These are phyloP conservation scores for Zalaria obscura DNA, from an alignment of 2,329 filamentous ascomycete species.

Conservation along the genomic window DNA sequence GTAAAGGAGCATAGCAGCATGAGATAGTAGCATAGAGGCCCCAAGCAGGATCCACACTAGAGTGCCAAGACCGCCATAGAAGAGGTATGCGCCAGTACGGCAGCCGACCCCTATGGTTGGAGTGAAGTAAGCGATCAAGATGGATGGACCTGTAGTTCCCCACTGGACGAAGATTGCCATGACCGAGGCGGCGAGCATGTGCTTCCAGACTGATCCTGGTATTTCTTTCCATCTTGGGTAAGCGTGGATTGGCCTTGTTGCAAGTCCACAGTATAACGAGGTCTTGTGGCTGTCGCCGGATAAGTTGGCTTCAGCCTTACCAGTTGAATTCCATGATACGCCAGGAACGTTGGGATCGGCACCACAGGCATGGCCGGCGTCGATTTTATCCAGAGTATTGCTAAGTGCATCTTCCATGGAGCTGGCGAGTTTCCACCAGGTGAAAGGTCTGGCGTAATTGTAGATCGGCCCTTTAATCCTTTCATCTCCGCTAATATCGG, in stretches of 20 bases:
- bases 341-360: too few relatives aligned
- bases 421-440: too few relatives aligned
- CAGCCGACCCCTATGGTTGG: conserved; percentile 12
- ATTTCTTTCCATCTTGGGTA: conserved; percentile 12
- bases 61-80: conserved; percentile 10
- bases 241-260: conserved; percentile 5
- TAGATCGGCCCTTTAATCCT: conserved; percentile 11
- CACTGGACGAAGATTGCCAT: conserved; percentile 12
- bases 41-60: conserved; percentile 8
- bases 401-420: too few relatives aligned
- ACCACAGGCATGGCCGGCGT: too few relatives aligned
- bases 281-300: not conserved
- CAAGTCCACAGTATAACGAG: conserved; percentile 8
- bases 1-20: conserved; percentile 10
- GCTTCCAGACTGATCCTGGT: conserved; percentile 8
- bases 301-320: not conserved
- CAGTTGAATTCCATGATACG: not conserved
- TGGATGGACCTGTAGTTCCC: conserved; percentile 11
- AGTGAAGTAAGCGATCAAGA: conserved; percentile 12
- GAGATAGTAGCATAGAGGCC: conserved; percentile 9
- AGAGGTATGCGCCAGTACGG: conserved; percentile 8
- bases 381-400: too few relatives aligned
- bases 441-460: conserved; percentile 14
- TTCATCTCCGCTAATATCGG: conserved; percentile 12
- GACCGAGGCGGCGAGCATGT: conserved; percentile 8